phyloP scores from a whole-genome alignment of 257 asterid genomes.

The Nicotiana tabacum region DNA sequence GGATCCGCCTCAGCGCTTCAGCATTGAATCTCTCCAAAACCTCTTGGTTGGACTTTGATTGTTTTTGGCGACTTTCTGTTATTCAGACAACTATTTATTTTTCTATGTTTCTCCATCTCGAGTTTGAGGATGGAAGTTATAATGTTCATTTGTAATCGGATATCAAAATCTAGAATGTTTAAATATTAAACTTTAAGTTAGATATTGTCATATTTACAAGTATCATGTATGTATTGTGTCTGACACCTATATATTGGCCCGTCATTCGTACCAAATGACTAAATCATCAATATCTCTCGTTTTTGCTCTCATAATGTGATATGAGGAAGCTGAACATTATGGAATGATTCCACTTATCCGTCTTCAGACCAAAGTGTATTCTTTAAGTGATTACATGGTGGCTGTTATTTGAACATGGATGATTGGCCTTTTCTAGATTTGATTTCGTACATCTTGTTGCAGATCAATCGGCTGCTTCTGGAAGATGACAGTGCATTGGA shows the following conservation, averaged over 20 bases:
- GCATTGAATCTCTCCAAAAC: too few relatives aligned
- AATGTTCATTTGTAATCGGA: not conserved
- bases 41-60: too few relatives aligned
- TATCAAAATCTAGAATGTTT: not conserved
- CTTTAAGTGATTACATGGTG: not conserved
- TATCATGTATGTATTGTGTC: not conserved
- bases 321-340: not conserved
- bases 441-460: constrained; percentile 16
- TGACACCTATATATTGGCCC: not conserved
- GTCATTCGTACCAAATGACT: not conserved
- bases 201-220: not conserved
- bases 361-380: not conserved
- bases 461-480: constrained; percentile 87
- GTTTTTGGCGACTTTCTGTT: too few relatives aligned
- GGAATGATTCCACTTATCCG: not conserved
- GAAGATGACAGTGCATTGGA: constrained; percentile 68
- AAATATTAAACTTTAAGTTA: not conserved
- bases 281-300: not conserved
- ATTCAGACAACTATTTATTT: too few relatives aligned
- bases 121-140: too few relatives aligned
- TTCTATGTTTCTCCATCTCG: too few relatives aligned
- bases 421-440: not conserved
- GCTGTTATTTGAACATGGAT: not conserved
- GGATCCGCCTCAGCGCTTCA: too few relatives aligned
- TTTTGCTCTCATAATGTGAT: not conserved